A percentile compares a stretch with the other conserved stretches of the same genome.
These are phyloP conservation scores for Penicillium sp. DNA, from an alignment of 2,329 filamentous ascomycete genomes.

Conservation along the genomic window DNA sequence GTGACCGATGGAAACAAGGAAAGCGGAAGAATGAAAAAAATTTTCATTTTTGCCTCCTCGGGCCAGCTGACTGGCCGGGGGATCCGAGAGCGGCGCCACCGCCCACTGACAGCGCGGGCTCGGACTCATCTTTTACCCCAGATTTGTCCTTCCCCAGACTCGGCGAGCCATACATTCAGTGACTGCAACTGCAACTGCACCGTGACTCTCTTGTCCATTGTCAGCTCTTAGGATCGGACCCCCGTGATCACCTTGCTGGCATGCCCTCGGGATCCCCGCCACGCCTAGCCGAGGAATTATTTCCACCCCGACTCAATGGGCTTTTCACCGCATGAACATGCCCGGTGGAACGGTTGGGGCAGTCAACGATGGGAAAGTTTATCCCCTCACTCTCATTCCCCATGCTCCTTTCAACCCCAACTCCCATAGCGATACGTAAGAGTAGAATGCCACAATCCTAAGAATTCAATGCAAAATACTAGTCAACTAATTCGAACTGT, in stretches of 20 bases:
- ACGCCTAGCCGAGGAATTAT: not conserved
- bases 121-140: slow-evolving; percentile 24
- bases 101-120: slow-evolving; percentile 19
- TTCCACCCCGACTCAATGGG: not conserved
- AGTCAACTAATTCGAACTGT: not conserved
- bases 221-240: not conserved
- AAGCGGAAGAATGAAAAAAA: not conserved
- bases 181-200: not conserved
- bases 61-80: slow-evolving; percentile 21
- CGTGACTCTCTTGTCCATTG: not conserved
- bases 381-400: not conserved
- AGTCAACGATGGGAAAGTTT: slow-evolving; percentile 1
- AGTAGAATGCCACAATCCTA: slow-evolving; percentile 3
- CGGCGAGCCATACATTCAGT: not conserved
- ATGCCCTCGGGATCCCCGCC: not conserved
- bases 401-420: no score
- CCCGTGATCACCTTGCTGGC: not conserved
- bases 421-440: no score
- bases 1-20: slow-evolving; percentile 5
- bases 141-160: slow-evolving; percentile 31
- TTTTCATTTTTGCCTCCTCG: not conserved
- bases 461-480: not conserved
- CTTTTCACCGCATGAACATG: not conserved
- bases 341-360: slow-evolving; percentile 2
- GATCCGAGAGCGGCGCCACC: slow-evolving; percentile 20